Conservation (phyloP, 176 grass and related monocot species). For the Echinochloa phyllopogon region DNA sequence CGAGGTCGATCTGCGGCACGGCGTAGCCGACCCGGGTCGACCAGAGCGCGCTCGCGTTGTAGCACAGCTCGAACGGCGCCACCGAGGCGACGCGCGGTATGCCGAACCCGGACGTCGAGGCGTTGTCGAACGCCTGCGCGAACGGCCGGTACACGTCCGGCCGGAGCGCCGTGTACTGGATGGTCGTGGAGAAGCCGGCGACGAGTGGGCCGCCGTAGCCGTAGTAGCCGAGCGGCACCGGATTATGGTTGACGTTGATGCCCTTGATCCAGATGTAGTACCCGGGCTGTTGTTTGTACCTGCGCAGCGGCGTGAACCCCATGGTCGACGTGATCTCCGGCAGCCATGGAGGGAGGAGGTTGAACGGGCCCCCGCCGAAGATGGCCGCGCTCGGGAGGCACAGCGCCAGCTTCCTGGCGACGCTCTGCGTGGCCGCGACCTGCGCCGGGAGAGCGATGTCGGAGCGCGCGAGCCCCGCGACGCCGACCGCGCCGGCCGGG, state of each 20-base stretch:
- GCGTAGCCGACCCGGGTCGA: constrained; percentile 46
- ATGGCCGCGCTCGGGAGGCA: constrained; percentile 66
- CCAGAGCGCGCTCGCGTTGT: constrained; percentile 32
- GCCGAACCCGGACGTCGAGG: neutral
- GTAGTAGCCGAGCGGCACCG: neutral
- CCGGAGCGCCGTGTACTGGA: constrained; percentile 50
- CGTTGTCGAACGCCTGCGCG: constrained; percentile 37
- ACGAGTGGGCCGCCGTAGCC: neutral
- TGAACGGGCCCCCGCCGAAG: constrained; percentile 53
- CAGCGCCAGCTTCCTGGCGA: constrained; percentile 48
- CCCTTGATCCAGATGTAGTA: constrained; percentile 46
- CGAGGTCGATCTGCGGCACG: constrained; percentile 49
- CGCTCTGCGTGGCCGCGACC: constrained; percentile 29
- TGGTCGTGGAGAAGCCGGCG: constrained; percentile 29
- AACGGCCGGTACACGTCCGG: constrained; percentile 53
- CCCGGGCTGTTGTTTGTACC: neutral
- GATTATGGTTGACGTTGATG: constrained; percentile 40
- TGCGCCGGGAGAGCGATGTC: constrained; percentile 50
- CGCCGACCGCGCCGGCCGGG: constrained; percentile 43
- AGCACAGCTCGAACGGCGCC: constrained; percentile 59
- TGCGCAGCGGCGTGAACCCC: constrained; percentile 22
- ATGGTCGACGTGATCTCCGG: constrained; percentile 28
- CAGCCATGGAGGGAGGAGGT: constrained; percentile 13
- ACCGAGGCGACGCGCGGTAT: neutral
- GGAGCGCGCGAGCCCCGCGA: constrained; percentile 49